A percentile compares a stretch with the other conserved stretches of the same genome.
Evolutionary conservation across 2,329 filamentous ascomycete genomes (phyloP).

Genomic region (Immersiporthe knoxdaviesiana): DNA sequence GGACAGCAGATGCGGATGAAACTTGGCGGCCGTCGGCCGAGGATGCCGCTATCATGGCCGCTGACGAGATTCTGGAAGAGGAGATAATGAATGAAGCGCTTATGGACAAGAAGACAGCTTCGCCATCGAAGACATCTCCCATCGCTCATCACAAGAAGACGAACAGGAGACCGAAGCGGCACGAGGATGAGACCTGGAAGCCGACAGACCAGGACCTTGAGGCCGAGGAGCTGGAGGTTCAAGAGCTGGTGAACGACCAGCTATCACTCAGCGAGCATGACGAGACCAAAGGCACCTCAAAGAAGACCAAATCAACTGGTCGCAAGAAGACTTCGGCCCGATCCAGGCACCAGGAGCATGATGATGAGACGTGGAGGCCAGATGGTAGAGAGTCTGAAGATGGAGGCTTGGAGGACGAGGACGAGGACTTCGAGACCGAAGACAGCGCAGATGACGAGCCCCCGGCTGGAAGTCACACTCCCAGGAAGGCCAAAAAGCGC

Average conservation of each 20-base stretch:
- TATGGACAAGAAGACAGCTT: neutral
- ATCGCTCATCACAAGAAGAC: constrained; percentile 18
- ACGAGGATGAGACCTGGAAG: constrained; percentile 25
- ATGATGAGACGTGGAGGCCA: constrained; percentile 21
- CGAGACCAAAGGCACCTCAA: neutral
- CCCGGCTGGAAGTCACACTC: constrained; percentile 6
- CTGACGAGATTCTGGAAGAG: constrained; percentile 22
- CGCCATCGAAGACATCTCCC: constrained; percentile 5
- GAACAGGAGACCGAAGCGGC: constrained; percentile 8
- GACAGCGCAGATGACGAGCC: constrained; percentile 13
- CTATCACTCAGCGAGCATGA: constrained; percentile 9
- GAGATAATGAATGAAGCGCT: constrained; percentile 11
- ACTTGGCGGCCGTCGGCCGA: constrained; percentile 25
- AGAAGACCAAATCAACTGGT: constrained; percentile 9
- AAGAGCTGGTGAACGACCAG: constrained; percentile 29
- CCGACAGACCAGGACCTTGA: constrained; percentile 27
- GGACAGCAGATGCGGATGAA: constrained; percentile 18
- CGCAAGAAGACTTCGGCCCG: constrained; percentile 8
- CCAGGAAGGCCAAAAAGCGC: constrained; percentile 22
- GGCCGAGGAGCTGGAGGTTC: constrained; percentile 27
- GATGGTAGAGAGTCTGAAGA: constrained; percentile 3
- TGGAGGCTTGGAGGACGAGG: constrained; percentile 12
- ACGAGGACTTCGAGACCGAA: constrained; percentile 19
- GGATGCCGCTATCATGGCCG: constrained; percentile 18
- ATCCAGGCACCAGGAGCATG: constrained; percentile 7